These are phyloP conservation scores for Elaphomyces granulatus DNA, from an alignment of 495 filamentous ascomycete species.

Conservation along the genomic window DNA sequence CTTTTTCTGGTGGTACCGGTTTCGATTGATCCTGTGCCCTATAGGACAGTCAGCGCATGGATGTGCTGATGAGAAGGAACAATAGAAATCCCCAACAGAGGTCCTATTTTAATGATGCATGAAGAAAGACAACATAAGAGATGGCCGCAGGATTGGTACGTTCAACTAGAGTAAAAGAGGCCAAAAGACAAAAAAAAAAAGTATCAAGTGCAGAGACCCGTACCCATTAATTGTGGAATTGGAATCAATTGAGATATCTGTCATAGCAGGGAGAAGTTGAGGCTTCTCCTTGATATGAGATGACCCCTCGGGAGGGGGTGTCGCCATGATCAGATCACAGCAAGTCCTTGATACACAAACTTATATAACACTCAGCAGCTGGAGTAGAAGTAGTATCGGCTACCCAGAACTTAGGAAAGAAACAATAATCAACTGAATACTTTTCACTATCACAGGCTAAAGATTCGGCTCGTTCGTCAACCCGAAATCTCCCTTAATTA, in stretches of 20 bases:
- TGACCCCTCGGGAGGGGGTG: slow-evolving; percentile 33
- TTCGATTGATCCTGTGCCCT: no score
- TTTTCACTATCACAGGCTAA: slow-evolving; percentile 23
- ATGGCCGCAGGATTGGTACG: no score
- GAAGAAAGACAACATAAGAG: no score
- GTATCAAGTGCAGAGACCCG: no score
- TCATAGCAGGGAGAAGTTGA: slow-evolving; percentile 30
- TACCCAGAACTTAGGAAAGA: slow-evolving; percentile 9
- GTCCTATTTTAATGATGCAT: no score
- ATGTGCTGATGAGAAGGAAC: no score
- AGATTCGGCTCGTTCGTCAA: slow-evolving; percentile 12
- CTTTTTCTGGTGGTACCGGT: no score
- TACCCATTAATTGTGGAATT: slow-evolving; percentile 6
- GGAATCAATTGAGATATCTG: slow-evolving; percentile 19
- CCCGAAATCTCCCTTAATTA: not conserved
- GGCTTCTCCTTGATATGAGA: slow-evolving; percentile 31
- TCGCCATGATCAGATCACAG: slow-evolving; percentile 27
- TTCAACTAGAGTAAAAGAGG: no score
- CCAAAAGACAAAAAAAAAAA: no score
- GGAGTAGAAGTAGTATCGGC: slow-evolving; percentile 3
- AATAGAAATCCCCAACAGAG: no score
- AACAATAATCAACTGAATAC: slow-evolving; percentile 18
- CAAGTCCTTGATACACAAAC: slow-evolving; percentile 12
- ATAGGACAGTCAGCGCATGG: no score
- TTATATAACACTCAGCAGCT: slow-evolving; percentile 10